Percentiles rank a stretch among this genome's conserved stretches.
Evolutionary conservation across 441 rosid genomes (phyloP).

Genomic region (Eugenia klotzschiana): DNA sequence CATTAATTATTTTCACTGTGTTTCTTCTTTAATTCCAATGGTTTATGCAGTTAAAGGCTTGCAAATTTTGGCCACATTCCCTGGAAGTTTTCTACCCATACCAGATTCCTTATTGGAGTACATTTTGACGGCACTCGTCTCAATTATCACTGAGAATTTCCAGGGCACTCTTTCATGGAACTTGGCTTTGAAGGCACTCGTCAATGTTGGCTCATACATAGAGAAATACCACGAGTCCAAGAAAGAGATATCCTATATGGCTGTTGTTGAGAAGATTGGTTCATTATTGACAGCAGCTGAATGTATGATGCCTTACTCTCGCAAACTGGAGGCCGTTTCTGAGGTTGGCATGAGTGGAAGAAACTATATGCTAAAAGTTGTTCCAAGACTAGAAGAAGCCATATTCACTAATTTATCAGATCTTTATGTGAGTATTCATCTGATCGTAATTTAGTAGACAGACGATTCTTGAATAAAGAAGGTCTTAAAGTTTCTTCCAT

Average conservation of each 20-base stretch:
- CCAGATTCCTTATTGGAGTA: slow-evolving; percentile 45
- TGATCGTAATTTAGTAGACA: neutral
- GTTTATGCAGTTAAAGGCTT: slow-evolving; percentile 60
- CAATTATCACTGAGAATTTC: slow-evolving; percentile 35
- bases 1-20: neutral
- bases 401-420: slow-evolving; percentile 38
- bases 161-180: slow-evolving; percentile 41
- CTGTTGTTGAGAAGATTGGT: slow-evolving; percentile 42
- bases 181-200: slow-evolving; percentile 57
- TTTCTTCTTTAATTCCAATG: neutral
- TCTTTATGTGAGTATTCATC: slow-evolving; percentile 44
- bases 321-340: slow-evolving; percentile 49
- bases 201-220: slow-evolving; percentile 53
- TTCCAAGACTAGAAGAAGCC: slow-evolving; percentile 48
- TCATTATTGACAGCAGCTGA: slow-evolving; percentile 30
- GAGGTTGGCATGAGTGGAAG: slow-evolving; percentile 45
- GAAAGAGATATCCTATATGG: slow-evolving; percentile 41
- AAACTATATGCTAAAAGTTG: slow-evolving; percentile 44
- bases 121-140: slow-evolving; percentile 41
- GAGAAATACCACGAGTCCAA: slow-evolving; percentile 35
- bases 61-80: slow-evolving; percentile 52
- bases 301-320: slow-evolving; percentile 32
- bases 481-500: neutral
- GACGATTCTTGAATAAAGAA: neutral
- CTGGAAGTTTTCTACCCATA: slow-evolving; percentile 32